These are phyloP conservation scores for Atkinsonella hypoxylon DNA, from an alignment of 2,329 filamentous ascomycete species.

Conservation along the genomic window DNA sequence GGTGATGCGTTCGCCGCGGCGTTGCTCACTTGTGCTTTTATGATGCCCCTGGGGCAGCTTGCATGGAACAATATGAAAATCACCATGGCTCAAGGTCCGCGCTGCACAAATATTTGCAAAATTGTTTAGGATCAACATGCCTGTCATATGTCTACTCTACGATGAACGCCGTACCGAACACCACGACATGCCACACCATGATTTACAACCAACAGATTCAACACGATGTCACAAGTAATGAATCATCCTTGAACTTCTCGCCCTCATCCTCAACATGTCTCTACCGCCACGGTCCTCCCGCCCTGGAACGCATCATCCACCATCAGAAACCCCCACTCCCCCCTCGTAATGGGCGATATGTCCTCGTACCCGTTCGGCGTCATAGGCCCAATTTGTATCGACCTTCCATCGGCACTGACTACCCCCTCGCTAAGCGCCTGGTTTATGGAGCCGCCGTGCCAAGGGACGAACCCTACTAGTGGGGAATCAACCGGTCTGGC, in stretches of 20 bases:
- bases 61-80: too few relatives aligned
- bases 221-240: neutral
- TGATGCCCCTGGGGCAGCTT: neutral
- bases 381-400: constrained; percentile 29
- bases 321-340: constrained; percentile 52
- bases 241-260: too few relatives aligned
- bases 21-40: neutral
- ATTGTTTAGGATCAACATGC: too few relatives aligned
- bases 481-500: constrained; percentile 23
- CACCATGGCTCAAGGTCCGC: too few relatives aligned
- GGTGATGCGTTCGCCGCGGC: constrained; percentile 27
- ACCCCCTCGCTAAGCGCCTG: constrained; percentile 24
- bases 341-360: constrained; percentile 48
- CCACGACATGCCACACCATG: neutral
- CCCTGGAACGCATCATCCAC: constrained; percentile 31
- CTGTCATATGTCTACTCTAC: too few relatives aligned
- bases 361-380: constrained; percentile 51
- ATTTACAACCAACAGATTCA: neutral
- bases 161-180: too few relatives aligned
- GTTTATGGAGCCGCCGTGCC: constrained; percentile 29
- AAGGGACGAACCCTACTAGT: constrained; percentile 16
- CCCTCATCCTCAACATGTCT: constrained; percentile 30
- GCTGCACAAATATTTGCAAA: too few relatives aligned
- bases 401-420: constrained; percentile 12
- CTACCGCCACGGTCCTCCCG: constrained; percentile 36